A percentile compares a stretch with the other conserved stretches of the same genome.
These are phyloP conservation scores for Rhododendron kiyosumense DNA, from an alignment of 148 eudicot genomes.

Conservation along the genomic window DNA sequence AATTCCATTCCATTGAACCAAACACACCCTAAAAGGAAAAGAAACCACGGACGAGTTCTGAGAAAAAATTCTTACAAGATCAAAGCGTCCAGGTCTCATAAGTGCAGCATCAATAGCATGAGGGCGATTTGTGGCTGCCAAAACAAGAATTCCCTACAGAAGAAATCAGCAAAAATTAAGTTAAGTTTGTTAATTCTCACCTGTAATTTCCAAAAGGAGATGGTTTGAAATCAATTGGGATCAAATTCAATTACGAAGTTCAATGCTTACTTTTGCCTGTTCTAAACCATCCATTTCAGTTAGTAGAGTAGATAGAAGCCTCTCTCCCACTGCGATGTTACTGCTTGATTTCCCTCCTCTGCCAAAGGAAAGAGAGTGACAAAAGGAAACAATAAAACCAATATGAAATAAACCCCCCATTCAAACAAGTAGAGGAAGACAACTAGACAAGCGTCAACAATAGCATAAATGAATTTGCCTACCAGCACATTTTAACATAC, in stretches of 20 bases:
- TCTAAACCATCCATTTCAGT: slow-evolving; percentile 99
- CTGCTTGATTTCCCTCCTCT: slow-evolving; percentile 81
- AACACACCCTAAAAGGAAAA: not conserved
- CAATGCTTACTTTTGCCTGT: slow-evolving; percentile 59
- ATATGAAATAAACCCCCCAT: not conserved
- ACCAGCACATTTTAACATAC: not conserved
- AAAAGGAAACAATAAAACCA: not conserved
- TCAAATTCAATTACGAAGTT: slow-evolving; percentile 5
- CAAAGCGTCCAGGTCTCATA: slow-evolving; percentile 98
- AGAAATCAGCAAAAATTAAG: slow-evolving; percentile 3
- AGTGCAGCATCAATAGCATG: slow-evolving; percentile 93
- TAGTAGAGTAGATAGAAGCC: slow-evolving; percentile 84
- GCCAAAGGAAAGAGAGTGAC: slow-evolving; percentile 13
- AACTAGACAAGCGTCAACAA: not conserved
- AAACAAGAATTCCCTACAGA: slow-evolving; percentile 82
- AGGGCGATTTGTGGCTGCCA: slow-evolving; percentile 97
- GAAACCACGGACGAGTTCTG: not conserved
- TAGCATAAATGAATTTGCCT: not conserved
- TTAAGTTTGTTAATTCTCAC: not conserved
- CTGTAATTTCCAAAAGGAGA: not conserved
- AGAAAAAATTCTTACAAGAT: slow-evolving; percentile 48
- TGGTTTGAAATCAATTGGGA: not conserved
- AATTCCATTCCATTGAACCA: no score
- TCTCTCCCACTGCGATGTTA: slow-evolving; percentile 69
- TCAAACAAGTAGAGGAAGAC: not conserved